Base-by-base conservation (phyloP, 2,329 filamentous ascomycete species). In the Periconia digitata region DNA sequence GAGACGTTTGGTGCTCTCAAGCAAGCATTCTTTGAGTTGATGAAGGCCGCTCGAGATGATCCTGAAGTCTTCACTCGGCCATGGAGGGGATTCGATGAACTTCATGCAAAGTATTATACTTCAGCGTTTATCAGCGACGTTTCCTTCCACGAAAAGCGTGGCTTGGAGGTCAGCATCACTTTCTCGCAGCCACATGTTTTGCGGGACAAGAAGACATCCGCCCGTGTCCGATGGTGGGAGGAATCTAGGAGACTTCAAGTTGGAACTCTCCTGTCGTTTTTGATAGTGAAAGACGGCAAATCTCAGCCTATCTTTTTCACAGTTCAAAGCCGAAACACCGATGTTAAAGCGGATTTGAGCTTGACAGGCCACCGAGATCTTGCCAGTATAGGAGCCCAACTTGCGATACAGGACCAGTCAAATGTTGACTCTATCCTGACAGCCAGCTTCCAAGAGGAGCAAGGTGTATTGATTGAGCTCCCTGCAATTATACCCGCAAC, bases 1-100 rank as follows among this genome's bases (percentile, higher is more conserved):
- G 67, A 71, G 24, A 60, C 58, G 5, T 67, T 71, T 32, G 65
- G 66, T 2, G 55, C 64, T 18, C 38, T 69, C 8, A 69, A 66
- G 44, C 53, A 53, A 1, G 53, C 58, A 27, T 37, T 71, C 4
- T 50, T 53, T 13, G 43, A 43, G 6, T 29, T 63, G 3, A 58
- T 67, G 51, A 48, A 59, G 15, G 37, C 44, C 2, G 39, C 55
- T 8, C 32, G 39, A 3, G 42, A 52, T 40, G 50, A 56, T 32
- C 36, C 39, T 2, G 22, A 29, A 2, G 22, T 5, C 1, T 36
- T 57, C 1, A 52, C 3, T 22, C 51, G 53, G 12, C 45, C 54
- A 10, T 58, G 42, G 18, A 17, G 50, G 6, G 43, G 44, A 8
- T 40, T 62, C 15, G 57, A 57, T 5, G 60, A 64, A 22, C 49